Conservation (phyloP, 768 basidiomycete genomes). For the Postia placenta region DNA sequence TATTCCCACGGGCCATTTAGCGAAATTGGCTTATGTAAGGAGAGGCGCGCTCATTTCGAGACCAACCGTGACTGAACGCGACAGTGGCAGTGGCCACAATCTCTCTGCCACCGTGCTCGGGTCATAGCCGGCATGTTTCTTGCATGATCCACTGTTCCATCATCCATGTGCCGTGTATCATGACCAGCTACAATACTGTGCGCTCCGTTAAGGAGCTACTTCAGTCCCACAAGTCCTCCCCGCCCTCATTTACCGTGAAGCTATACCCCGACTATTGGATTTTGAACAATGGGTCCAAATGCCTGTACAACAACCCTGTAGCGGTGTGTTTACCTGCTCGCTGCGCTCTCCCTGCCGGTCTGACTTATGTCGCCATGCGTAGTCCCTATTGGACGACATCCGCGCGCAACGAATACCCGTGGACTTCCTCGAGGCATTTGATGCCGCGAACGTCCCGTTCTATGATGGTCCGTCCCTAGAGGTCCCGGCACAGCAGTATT, state of each 20-base stretch:
- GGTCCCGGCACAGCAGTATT: not conserved
- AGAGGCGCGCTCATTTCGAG: not conserved
- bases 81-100: conserved; percentile 1
- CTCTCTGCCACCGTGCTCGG: not conserved
- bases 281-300: conserved; percentile 76
- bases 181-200: conserved; percentile 54
- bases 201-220: conserved; percentile 59
- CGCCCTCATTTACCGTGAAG: conserved; percentile 75
- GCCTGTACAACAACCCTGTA: conserved; percentile 72
- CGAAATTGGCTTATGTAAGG: conserved; percentile 3
- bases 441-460: conserved; percentile 66
- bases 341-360: not conserved
- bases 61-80: not conserved
- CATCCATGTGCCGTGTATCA: not conserved
- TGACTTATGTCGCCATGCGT: conserved; percentile 6
- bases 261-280: conserved; percentile 79
- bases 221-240: conserved; percentile 44
- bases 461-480: conserved; percentile 67
- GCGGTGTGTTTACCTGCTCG: conserved; percentile 37
- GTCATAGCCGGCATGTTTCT: not conserved
- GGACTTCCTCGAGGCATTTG: conserved; percentile 79
- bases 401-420: conserved; percentile 79
- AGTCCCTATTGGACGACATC: conserved; percentile 82
- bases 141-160: not conserved
- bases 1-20: conserved; percentile 2